Evolutionary conservation across 495 filamentous ascomycete species (phyloP), one percentile per base, ranked within the genome.

Genomic region (Neurospora discreta): DNA sequence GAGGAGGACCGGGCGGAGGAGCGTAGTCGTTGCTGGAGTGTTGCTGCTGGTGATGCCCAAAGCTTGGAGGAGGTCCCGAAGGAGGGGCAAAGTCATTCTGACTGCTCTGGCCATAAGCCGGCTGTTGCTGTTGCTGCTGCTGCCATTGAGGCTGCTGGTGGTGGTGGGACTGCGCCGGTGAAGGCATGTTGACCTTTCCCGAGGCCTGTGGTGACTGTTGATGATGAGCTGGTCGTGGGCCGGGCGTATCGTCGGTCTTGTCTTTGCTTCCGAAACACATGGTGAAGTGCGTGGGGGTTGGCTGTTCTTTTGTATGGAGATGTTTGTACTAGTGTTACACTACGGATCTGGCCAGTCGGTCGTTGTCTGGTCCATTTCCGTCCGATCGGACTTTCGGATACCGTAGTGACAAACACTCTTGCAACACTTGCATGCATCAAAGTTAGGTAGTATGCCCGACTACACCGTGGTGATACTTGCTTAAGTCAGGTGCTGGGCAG

Each of bases 191-290:
- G 73, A 40, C 46, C 60, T 74, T 38, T 65, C 67, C 20, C 71
- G 52, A 33, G 41, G 75, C 73, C 60, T 78, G 75, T 15, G 44
- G 73, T 15, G 75, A 78, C 69, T 79, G 79, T 36, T 73, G 76
- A 18, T 73, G 76, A 16, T 74, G 76, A 41, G 72, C 73, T 36
- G 72, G 70, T 10, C 65, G 71, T 1, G 73, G 76, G 30, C 73
- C 75, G 30, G 78, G 77, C 23, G 68, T 69, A 73, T 70, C 80
- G 73, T 71, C 78, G 72, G 76, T 60, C 39, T 77, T 77, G 41
- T 83, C 78, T 60, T 80, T 81, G 68, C 75, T 80, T 58, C 82
- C 81, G 74, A 85, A 84, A 74, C 84, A 85, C 84, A 85, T 85
- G 6, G 58, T 70, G 52, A 52, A n/a, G 33, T 38, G 39, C 10